These are phyloP conservation scores for Epichloe uncinata DNA, from an alignment of 2,329 filamentous ascomycete species.

Conservation along the genomic window DNA sequence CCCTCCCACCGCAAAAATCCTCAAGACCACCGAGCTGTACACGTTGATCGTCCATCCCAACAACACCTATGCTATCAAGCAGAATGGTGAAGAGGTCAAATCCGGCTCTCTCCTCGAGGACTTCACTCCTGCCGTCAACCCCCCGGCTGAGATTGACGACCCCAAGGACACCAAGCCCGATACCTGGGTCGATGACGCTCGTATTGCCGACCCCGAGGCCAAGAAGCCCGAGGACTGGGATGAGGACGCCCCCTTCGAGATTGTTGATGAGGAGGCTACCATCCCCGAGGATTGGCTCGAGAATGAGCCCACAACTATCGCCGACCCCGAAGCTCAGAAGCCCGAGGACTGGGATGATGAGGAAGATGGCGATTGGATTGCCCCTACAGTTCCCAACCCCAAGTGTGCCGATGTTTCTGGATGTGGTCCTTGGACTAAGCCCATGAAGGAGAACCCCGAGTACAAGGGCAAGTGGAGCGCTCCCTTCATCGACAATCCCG, in stretches of 20 bases:
- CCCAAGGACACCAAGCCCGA: slow-evolving; percentile 85
- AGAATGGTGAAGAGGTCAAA: slow-evolving; percentile 81
- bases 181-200: slow-evolving; percentile 88
- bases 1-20: slow-evolving; percentile 73
- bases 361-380: slow-evolving; percentile 95
- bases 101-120: slow-evolving; percentile 86
- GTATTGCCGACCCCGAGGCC: slow-evolving; percentile 83
- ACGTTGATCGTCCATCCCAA: slow-evolving; percentile 93
- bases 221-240: slow-evolving; percentile 98
- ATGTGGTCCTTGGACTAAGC: slow-evolving; percentile 85
- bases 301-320: slow-evolving; percentile 66
- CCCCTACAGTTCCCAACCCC: slow-evolving; percentile 84
- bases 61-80: slow-evolving; percentile 86
- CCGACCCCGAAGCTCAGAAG: slow-evolving; percentile 93
- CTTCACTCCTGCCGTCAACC: slow-evolving; percentile 89
- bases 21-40: slow-evolving; percentile 90
- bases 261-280: slow-evolving; percentile 82
- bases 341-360: slow-evolving; percentile 99
- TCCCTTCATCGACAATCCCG: slow-evolving; percentile 89
- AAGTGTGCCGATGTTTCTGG: slow-evolving; percentile 90
- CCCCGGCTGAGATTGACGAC: slow-evolving; percentile 87
- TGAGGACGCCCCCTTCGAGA: slow-evolving; percentile 93
- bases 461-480: slow-evolving; percentile 99
- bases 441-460: slow-evolving; percentile 83
- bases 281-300: slow-evolving; percentile 95